Evolutionary conservation across 2,329 filamentous ascomycete genomes (phyloP).

Genomic region (Xylariales sp.): DNA sequence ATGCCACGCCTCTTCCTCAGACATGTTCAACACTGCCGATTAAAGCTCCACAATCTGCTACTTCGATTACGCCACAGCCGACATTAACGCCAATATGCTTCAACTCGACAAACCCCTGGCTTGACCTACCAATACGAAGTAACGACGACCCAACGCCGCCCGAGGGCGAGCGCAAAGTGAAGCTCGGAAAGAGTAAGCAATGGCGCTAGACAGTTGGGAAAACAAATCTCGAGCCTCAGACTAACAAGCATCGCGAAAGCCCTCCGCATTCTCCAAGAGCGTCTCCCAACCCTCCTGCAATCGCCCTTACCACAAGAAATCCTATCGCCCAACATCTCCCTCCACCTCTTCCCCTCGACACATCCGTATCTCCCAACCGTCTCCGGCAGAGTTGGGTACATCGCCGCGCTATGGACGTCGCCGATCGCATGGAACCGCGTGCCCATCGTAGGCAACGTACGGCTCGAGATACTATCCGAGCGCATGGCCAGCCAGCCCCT

Average conservation of each 20-base stretch:
- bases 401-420: conserved; percentile 93
- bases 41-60: conserved; percentile 30
- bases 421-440: conserved; percentile 96
- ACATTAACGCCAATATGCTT: conserved; percentile 58
- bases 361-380: conserved; percentile 93
- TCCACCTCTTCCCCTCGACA: conserved; percentile 78
- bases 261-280: conserved; percentile 72
- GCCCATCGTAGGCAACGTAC: conserved; percentile 90
- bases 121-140: conserved; percentile 42
- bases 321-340: conserved; percentile 77
- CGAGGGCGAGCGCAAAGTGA: conserved; percentile 68
- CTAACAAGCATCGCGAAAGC: conserved; percentile 56
- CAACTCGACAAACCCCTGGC: conserved; percentile 52
- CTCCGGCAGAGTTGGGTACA: conserved; percentile 88
- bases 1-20: conserved; percentile 15
- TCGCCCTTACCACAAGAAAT: conserved; percentile 78
- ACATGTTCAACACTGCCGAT: conserved; percentile 28
- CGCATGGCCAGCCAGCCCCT: conserved; percentile 77
- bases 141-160: conserved; percentile 48
- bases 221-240: neutral
- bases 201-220: conserved; percentile 10
- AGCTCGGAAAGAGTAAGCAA: conserved; percentile 70
- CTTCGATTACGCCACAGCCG: conserved; percentile 40
- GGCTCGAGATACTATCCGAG: conserved; percentile 87
- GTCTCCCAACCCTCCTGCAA: conserved; percentile 74